These are phyloP conservation scores for Pyricularia sp. DNA, from an alignment of 2,329 filamentous ascomycete species.

Conservation along the genomic window DNA sequence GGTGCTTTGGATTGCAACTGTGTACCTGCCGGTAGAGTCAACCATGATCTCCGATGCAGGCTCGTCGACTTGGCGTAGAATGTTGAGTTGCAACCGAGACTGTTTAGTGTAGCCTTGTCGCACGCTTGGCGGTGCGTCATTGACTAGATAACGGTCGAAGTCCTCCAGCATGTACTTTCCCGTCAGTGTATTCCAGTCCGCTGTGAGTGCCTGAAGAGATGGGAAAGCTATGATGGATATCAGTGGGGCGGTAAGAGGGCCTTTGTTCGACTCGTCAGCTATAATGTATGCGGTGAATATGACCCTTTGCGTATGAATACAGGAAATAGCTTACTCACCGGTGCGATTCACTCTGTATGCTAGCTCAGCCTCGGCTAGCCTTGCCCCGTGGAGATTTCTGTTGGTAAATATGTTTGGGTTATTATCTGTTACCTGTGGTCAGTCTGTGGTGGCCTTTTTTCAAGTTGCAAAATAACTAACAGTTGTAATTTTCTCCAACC, in stretches of 20 bases:
- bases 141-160: background rate
- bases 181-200: background rate
- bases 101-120: background rate
- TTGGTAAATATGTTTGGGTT: background rate
- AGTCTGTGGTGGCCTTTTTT: background rate
- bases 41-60: background rate
- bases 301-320: background rate
- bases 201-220: background rate
- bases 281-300: background rate
- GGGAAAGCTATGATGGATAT: background rate
- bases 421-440: background rate
- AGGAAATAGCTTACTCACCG: background rate
- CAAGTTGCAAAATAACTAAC: background rate
- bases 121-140: background rate
- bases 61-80: background rate
- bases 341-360: background rate
- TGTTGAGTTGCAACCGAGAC: background rate
- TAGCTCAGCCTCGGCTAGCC: background rate
- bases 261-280: background rate
- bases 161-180: background rate
- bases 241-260: background rate
- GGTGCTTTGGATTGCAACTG: slow-evolving; percentile 6
- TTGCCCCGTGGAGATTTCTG: background rate
- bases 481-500: background rate
- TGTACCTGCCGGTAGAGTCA: background rate